phyloP scores from a whole-genome alignment of 2,329 filamentous ascomycete genomes.

The Penicillium sp. region DNA sequence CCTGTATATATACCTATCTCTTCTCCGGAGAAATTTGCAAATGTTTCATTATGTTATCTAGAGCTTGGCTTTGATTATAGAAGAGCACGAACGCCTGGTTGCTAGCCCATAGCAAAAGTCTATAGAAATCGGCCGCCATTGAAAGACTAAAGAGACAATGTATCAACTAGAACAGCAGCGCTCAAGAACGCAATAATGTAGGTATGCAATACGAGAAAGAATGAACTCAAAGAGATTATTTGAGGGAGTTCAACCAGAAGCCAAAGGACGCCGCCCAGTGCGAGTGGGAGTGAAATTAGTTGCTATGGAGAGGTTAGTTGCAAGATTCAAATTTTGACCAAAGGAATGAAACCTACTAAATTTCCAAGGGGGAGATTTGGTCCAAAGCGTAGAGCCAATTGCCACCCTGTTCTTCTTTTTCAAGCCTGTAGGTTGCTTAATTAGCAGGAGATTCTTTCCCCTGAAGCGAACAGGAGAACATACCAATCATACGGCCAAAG shows the following conservation, averaged over 20 bases:
- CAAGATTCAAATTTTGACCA: background rate
- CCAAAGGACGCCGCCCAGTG: conserved; percentile 10
- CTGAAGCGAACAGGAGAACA: conserved; percentile 15
- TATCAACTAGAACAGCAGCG: conserved; percentile 10
- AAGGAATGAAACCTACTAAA: conserved; percentile 59
- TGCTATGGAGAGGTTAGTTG: conserved; percentile 2
- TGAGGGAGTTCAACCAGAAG: background rate
- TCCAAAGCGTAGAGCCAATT: conserved; percentile 98
- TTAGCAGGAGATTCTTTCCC: background rate
- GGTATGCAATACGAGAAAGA: background rate
- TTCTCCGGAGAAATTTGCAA: background rate
- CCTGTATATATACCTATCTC: conserved; percentile 10
- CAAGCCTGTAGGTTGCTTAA: conserved; percentile 55
- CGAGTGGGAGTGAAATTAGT: conserved; percentile 17
- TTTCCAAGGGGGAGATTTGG: conserved; percentile 91
- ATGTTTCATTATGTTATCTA: background rate
- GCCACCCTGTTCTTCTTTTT: conserved; percentile 84
- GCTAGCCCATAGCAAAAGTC: background rate
- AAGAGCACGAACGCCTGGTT: background rate
- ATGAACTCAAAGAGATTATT: background rate
- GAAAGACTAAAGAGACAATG: background rate
- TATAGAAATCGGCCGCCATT: conserved; percentile 5
- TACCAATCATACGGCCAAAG: conserved; percentile 92
- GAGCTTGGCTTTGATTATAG: background rate
- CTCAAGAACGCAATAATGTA: conserved; percentile 5